Evolutionary conservation across 140 eudicot species (phyloP).

Genomic region (Ambrosia hybrid): DNA sequence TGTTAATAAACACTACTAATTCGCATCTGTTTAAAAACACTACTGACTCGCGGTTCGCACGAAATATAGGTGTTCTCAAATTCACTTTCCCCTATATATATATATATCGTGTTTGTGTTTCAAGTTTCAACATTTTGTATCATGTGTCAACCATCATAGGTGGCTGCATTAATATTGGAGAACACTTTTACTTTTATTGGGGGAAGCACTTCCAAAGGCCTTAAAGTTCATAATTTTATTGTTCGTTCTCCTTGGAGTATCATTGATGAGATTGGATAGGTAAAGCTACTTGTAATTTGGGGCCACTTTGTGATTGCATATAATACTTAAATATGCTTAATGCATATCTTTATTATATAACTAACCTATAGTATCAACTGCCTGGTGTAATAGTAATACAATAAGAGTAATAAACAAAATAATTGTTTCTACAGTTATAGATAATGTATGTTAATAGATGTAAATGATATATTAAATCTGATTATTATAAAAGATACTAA

Average conservation of each 20-base stretch:
- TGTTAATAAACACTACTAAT: too few relatives aligned
- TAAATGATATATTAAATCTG: too few relatives aligned
- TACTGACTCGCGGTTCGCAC: too few relatives aligned
- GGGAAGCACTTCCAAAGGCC: constrained; percentile 70
- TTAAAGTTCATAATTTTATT: constrained; percentile 59
- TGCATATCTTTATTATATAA: background rate
- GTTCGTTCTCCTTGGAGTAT: constrained; percentile 97
- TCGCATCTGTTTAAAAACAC: too few relatives aligned
- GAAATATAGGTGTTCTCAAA: too few relatives aligned
- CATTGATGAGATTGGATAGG: constrained; percentile 78
- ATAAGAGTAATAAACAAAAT: background rate
- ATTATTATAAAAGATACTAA: too few relatives aligned
- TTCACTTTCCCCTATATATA: too few relatives aligned
- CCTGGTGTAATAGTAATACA: too few relatives aligned
- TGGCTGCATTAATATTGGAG: constrained; percentile 76
- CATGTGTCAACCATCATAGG: constrained; percentile 43
- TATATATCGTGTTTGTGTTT: background rate
- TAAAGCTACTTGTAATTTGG: constrained; percentile 24
- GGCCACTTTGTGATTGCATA: background rate
- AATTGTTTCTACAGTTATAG: background rate
- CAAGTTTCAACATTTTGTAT: background rate
- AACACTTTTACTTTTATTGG: constrained; percentile 94
- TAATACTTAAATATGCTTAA: background rate
- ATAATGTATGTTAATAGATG: too few relatives aligned
- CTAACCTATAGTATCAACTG: background rate